Evolutionary conservation across 225 moss, liverwort and hornwort species (phyloP), one percentile per base, ranked within the genome.

Genomic region (Ulota crispa): DNA sequence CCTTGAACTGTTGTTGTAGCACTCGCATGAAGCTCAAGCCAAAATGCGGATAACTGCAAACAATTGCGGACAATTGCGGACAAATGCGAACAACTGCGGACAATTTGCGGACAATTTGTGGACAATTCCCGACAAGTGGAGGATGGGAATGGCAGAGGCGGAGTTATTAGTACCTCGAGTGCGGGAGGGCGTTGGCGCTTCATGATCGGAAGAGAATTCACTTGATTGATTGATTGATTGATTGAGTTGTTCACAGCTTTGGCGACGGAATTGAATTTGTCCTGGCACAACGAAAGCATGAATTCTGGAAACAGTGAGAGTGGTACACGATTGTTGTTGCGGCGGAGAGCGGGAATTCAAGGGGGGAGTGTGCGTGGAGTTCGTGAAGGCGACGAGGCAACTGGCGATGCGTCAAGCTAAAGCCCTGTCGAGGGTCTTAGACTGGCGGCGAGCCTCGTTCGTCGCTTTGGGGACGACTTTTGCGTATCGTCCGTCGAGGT

Each of bases 201-300:
- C 83, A 83, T 86, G 39, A 39, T 39, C 50, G 15, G 9, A 41
- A 67, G 31, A 30, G n/a, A n/a, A 21, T 14, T 68, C n/a, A n/a
- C n/a, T n/a, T n/a, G n/a, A n/a, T n/a, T n/a, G n/a, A n/a, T n/a
- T n/a, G 32, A 57, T 39, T 4, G 7, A 36, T 36, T 39, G 39
- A 39, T 39, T 39, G 39, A 39, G 39, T 39, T 9, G 1, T 13
- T 70, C 50, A 31, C 53, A 67, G 78, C 39, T 61, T 31, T 39
- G 52, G 6, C 11, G 43, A 12, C 42, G 34, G 31, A 66, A 66
- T 77, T 71, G 39, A 39, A 39, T 39, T 39, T 72, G 1, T 73
- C 5, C 47, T 21, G 7, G 34, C 45, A 20, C 26, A 11, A 10
- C 28, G 18, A 50, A n/a, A 68, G 24, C 52, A 39, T 21, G 2